Percentiles rank a stretch among this genome's conserved stretches.
These are phyloP conservation scores for Chamaecrista fasciculata DNA, from an alignment of 306 rosid species.

Conservation along the genomic window DNA sequence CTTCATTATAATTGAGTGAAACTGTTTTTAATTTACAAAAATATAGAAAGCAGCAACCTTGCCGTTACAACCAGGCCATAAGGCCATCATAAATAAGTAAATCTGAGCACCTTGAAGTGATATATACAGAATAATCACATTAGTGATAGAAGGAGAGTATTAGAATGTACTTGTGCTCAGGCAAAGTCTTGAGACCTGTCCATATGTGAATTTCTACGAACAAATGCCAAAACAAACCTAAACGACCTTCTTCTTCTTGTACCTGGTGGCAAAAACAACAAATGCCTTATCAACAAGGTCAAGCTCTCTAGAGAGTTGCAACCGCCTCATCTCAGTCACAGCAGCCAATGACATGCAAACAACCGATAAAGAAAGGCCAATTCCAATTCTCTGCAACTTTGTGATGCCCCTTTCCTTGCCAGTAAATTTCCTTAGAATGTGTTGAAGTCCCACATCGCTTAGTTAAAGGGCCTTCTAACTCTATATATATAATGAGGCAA, in stretches of 20 bases:
- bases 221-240: conserved; percentile 23
- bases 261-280: conserved; percentile 53
- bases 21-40: too few relatives aligned
- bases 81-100: too few relatives aligned
- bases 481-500: too few relatives aligned
- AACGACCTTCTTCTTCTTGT: conserved; percentile 73
- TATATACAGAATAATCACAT: background rate
- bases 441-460: too few relatives aligned
- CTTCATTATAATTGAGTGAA: too few relatives aligned
- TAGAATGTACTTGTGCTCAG: conserved; percentile 23
- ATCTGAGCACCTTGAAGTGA: too few relatives aligned
- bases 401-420: conserved; percentile 88
- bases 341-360: conserved; percentile 97
- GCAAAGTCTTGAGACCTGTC: background rate
- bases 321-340: conserved; percentile 61
- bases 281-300: conserved; percentile 62
- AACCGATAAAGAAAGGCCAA: conserved; percentile 78
- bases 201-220: background rate
- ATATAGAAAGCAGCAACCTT: too few relatives aligned
- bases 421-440: conserved; percentile 68
- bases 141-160: conserved; percentile 6
- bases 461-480: too few relatives aligned
- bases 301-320: conserved; percentile 63
- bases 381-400: conserved; percentile 92
- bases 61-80: too few relatives aligned